Percentiles rank a stretch among this genome's conserved stretches.
Evolutionary conservation across 2,329 filamentous ascomycete species (phyloP).

Genomic region (Nigrospora sphaerica): DNA sequence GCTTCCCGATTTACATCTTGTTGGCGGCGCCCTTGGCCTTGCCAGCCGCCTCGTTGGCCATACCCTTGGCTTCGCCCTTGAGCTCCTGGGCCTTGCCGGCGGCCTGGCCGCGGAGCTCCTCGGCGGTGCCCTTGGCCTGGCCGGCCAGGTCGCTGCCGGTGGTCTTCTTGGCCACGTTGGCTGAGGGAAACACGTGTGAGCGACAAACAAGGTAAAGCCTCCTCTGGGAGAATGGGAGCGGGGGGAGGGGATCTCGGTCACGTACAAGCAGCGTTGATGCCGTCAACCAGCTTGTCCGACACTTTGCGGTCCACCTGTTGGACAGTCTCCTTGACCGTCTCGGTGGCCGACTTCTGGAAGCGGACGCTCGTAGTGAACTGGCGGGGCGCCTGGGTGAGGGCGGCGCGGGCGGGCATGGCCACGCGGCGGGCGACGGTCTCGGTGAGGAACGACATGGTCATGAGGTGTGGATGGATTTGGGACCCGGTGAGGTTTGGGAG

Average conservation of each 20-base stretch:
- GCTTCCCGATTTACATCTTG: slow-evolving; percentile 1
- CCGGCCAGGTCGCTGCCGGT: slow-evolving; percentile 34
- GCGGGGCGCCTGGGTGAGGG: slow-evolving; percentile 33
- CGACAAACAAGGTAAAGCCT: slow-evolving; percentile 3
- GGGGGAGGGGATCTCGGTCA: slow-evolving; percentile 5
- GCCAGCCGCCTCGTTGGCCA: slow-evolving; percentile 6
- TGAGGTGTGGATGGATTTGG: neutral
- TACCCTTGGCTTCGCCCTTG: slow-evolving; percentile 29
- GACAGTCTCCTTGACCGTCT: slow-evolving; percentile 51
- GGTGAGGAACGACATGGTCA: slow-evolving; percentile 47
- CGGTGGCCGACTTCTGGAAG: slow-evolving; percentile 40
- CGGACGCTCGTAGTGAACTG: slow-evolving; percentile 42
- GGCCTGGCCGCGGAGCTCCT: slow-evolving; percentile 20
- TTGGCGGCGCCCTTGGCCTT: slow-evolving; percentile 8
- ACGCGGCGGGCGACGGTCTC: slow-evolving; percentile 36
- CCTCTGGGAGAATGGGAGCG: neutral
- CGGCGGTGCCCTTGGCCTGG: slow-evolving; percentile 26
- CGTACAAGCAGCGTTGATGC: slow-evolving; percentile 52
- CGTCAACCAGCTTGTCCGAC: slow-evolving; percentile 53
- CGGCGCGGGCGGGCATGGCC: slow-evolving; percentile 26
- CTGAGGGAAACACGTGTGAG: slow-evolving; percentile 11
- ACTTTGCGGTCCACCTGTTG: slow-evolving; percentile 54
- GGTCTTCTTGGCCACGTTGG: slow-evolving; percentile 35
- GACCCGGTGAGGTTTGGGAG: neutral
- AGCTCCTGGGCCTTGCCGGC: slow-evolving; percentile 15